These are phyloP conservation scores for Tricholoma matsutake DNA, from an alignment of 768 basidiomycete species.

Conservation along the genomic window DNA sequence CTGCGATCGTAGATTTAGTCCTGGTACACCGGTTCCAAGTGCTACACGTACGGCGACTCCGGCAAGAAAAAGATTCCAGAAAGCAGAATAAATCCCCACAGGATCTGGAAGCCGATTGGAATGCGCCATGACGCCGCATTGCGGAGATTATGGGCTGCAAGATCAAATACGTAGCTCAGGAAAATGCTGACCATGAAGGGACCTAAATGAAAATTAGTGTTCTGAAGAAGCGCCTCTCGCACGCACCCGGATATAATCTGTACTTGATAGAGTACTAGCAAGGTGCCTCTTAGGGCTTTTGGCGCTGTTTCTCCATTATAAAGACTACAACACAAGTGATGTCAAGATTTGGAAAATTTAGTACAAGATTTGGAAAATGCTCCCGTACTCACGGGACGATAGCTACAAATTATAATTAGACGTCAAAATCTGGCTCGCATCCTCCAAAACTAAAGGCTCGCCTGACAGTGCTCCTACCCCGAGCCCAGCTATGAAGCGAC, in stretches of 20 bases:
- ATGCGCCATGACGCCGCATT: slow-evolving; percentile 70
- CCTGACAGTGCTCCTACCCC: slow-evolving; percentile 76
- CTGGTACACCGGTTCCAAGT: neutral
- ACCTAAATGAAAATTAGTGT: neutral
- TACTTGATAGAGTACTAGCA: slow-evolving; percentile 72
- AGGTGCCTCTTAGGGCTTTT: slow-evolving; percentile 66
- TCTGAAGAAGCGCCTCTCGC: neutral
- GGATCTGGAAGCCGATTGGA: slow-evolving; percentile 71
- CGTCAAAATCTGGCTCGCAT: neutral
- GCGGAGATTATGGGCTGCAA: slow-evolving; percentile 48
- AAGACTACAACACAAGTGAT: slow-evolving; percentile 27
- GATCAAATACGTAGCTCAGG: slow-evolving; percentile 67
- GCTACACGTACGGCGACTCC: slow-evolving; percentile 62
- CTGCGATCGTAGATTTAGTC: slow-evolving; percentile 26
- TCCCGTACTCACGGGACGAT: slow-evolving; percentile 44
- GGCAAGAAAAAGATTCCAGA: slow-evolving; percentile 74
- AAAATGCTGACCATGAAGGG: slow-evolving; percentile 47
- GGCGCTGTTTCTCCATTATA: slow-evolving; percentile 82
- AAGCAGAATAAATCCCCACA: slow-evolving; percentile 65
- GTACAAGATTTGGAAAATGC: neutral
- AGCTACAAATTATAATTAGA: slow-evolving; percentile 24
- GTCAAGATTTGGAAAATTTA: too few relatives aligned
- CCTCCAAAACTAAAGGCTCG: slow-evolving; percentile 21
- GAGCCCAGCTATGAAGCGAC: slow-evolving; percentile 73
- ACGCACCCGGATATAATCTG: slow-evolving; percentile 71